Evolutionary conservation across 305 asterid species (phyloP).

Genomic region (Lippia alba): DNA sequence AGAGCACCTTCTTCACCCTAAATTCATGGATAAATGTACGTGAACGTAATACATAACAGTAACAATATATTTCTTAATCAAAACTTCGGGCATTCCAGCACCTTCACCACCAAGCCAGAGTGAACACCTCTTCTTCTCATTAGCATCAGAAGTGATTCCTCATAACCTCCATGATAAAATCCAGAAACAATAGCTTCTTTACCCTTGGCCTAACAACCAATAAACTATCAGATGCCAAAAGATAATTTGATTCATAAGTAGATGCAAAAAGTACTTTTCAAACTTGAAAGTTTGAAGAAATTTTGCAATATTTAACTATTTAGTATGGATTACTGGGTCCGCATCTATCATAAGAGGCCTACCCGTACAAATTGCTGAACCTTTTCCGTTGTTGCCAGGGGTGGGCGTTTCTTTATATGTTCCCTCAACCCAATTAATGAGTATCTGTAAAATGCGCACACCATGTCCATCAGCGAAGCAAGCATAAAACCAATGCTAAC

Average conservation of each 20-base stretch:
- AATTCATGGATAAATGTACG: conserved; percentile 30
- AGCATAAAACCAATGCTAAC: background rate
- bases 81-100: conserved; percentile 33
- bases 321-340: background rate
- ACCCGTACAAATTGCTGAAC: conserved; percentile 95
- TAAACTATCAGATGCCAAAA: conserved; percentile 16
- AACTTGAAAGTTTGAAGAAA: conserved; percentile 2
- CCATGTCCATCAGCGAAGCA: conserved; percentile 2
- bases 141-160: conserved; percentile 92
- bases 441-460: conserved; percentile 53
- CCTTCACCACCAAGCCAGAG: conserved; percentile 96
- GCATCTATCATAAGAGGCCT: conserved; percentile 36
- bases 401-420: conserved; percentile 98
- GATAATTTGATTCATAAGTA: too few species aligned
- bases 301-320: conserved; percentile 8
- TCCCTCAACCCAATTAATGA: conserved; percentile 82
- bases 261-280: too few species aligned
- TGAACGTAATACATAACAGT: conserved; percentile 1
- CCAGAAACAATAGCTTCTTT: conserved; percentile 95
- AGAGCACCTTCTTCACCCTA: conserved; percentile 99
- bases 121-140: conserved; percentile 97
- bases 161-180: conserved; percentile 92
- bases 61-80: background rate
- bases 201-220: conserved; percentile 65
- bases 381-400: conserved; percentile 91